phyloP scores from a whole-genome alignment of 2,329 filamentous ascomycete species.

The Penicillium sp. region DNA sequence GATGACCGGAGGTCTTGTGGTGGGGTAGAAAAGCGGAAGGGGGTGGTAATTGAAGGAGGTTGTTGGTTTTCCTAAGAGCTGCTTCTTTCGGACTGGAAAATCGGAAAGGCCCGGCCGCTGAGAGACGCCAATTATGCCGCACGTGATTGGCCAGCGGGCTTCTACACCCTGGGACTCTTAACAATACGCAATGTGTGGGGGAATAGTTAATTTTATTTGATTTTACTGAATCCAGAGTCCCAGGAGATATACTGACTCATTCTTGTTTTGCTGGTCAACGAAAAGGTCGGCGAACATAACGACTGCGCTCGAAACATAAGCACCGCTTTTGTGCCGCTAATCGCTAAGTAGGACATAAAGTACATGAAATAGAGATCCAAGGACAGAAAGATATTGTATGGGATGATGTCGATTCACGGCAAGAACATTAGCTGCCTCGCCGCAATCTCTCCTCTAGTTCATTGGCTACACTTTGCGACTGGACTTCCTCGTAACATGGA shows the following conservation, averaged over 20 bases:
- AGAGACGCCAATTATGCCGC: constrained; percentile 36
- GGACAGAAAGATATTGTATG: background rate
- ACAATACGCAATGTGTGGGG: background rate
- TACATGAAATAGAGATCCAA: constrained; percentile 12
- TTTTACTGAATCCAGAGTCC: background rate
- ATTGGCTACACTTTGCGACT: constrained; percentile 72
- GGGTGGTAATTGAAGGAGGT: constrained; percentile 33
- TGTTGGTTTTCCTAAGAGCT: constrained; percentile 36
- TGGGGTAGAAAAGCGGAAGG: constrained; percentile 24
- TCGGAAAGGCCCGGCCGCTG: constrained; percentile 41
- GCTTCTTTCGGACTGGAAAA: constrained; percentile 39
- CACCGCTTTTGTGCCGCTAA: constrained; percentile 15
- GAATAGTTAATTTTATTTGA: background rate
- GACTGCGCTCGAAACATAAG: background rate
- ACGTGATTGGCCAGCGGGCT: constrained; percentile 39
- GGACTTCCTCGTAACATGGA: constrained; percentile 86
- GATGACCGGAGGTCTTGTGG: constrained; percentile 28
- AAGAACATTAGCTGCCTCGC: constrained; percentile 25
- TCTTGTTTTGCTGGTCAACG: too few species aligned
- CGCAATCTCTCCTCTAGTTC: constrained; percentile 62
- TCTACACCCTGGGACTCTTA: background rate
- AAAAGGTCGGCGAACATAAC: background rate
- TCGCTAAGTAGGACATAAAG: constrained; percentile 17
- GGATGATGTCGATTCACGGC: background rate
- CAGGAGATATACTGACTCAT: too few species aligned